Base-by-base conservation (phyloP, 2,329 filamentous ascomycete genomes). In the Ophiostoma sp. region DNA sequence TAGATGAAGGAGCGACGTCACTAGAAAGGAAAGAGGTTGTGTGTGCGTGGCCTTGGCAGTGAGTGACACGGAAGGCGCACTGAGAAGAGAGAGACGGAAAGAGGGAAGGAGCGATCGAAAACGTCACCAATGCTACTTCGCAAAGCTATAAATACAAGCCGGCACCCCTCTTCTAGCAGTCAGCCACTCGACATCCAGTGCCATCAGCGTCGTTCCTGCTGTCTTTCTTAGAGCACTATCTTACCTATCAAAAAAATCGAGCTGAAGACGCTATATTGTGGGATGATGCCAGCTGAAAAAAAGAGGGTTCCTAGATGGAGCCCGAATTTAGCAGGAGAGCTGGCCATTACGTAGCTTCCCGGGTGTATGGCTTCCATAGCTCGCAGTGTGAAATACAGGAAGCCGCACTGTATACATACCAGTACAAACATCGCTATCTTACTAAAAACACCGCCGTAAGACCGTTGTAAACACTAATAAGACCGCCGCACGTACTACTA, bases 221-320 rank as follows among this genome's bases (percentile, higher is more conserved):
- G 17, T 7, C 44, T 48, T 17, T 48, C 17, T 48, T 15, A 27
- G n/a, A 48, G 44, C 44, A 48, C 44, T 48, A n/a, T 17, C n/a
- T n/a, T 62, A 27, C 31, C 10, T 62, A 17, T 62, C n/a, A 60
- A 31, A 60, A 60, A 60, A 60, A 8, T 15, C n/a, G 17, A 60
- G 54, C 54, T 48, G 44, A 48, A 48, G 17, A 48, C 20, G 44
- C 44, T 48, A 41, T 41, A 3, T 39, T 36, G 62, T 69, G 70
- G 52, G 68, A 71, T 60, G 41, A 69, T 52, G 41, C 48, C 64
- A 69, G 70, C 70, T 71, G 70, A 68, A 68, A 70, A 68, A 70
- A 52, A 36, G 31, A 54, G 64, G 27, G 39, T 39, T 48, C 13
- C 39, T 67, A 13, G 11, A 48, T 48, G 65, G n/a, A 44, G 65